Evolutionary conservation across 495 filamentous ascomycete species (phyloP).

Genomic region (Corynascus novoguineensis): DNA sequence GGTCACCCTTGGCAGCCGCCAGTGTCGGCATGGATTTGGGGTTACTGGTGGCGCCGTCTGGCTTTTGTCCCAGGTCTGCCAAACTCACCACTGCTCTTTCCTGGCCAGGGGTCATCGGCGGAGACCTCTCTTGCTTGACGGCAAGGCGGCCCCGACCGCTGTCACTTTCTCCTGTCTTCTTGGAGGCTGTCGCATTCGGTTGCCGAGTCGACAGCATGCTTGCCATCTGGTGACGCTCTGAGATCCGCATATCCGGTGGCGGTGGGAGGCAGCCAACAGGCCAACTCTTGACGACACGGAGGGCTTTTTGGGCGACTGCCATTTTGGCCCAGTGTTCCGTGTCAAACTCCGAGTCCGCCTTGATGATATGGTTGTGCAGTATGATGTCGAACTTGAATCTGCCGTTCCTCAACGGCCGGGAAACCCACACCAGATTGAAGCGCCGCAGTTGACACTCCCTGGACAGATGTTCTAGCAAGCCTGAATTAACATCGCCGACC

Average conservation of each 20-base stretch:
- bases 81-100: not conserved
- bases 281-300: not conserved
- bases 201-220: too few species aligned
- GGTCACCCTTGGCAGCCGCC: not conserved
- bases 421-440: conserved; percentile 28
- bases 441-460: conserved; percentile 27
- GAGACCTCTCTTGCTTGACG: not conserved
- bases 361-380: not conserved
- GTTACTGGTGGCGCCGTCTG: too few species aligned
- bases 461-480: conserved; percentile 1
- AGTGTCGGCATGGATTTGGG: not conserved
- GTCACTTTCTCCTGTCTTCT: not conserved
- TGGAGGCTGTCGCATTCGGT: not conserved
- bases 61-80: too few species aligned
- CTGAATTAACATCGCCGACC: too few species aligned
- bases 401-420: too few species aligned
- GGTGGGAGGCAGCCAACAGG: not conserved
- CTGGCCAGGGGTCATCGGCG: not conserved
- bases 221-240: too few species aligned
- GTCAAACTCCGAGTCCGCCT: not conserved
- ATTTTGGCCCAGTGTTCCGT: not conserved
- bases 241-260: not conserved
- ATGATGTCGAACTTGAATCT: conserved; percentile 11
- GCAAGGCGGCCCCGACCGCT: not conserved
- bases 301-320: conserved; percentile 13